A percentile compares a stretch with the other conserved stretches of the same genome.
Evolutionary conservation across 176 grass and related monocot genomes (phyloP).

Genomic region (Phyllostachys edulis): DNA sequence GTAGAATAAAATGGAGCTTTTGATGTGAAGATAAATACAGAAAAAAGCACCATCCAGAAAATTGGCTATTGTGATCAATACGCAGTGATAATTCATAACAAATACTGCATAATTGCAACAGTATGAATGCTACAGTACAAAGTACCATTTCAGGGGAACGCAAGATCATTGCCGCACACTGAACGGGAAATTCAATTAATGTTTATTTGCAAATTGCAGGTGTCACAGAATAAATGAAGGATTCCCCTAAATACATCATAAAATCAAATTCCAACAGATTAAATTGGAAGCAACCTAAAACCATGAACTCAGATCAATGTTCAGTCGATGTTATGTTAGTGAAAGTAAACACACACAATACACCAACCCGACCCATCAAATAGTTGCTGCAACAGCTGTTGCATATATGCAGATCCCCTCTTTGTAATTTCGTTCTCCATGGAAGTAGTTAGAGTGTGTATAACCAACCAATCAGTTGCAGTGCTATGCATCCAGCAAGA

Average conservation of each 20-base stretch:
- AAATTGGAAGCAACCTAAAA: slow-evolving; percentile 28
- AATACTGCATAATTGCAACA: too few species aligned
- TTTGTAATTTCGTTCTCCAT: slow-evolving; percentile 28
- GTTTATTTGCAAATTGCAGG: slow-evolving; percentile 39
- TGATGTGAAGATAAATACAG: not conserved
- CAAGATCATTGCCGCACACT: not conserved
- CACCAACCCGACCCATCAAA: slow-evolving; percentile 14
- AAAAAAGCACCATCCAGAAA: too few species aligned
- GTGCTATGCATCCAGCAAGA: slow-evolving; percentile 48
- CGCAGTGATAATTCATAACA: too few species aligned
- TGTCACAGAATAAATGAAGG: slow-evolving; percentile 27
- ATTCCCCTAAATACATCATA: slow-evolving; percentile 22
- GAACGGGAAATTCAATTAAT: slow-evolving; percentile 24
- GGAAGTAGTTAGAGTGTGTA: slow-evolving; percentile 45
- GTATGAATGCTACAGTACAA: too few species aligned
- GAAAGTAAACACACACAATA: not conserved
- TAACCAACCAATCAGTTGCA: slow-evolving; percentile 22
- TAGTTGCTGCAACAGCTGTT: slow-evolving; percentile 29
- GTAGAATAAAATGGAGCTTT: too few species aligned
- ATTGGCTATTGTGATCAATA: too few species aligned
- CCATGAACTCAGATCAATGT: not conserved
- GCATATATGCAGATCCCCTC: slow-evolving; percentile 22
- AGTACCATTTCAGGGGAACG: not conserved
- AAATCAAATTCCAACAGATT: slow-evolving; percentile 36
- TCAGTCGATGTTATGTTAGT: slow-evolving; percentile 29